These are phyloP conservation scores for Botrytis tulipae DNA, from an alignment of 2,329 filamentous ascomycete genomes.

Conservation along the genomic window DNA sequence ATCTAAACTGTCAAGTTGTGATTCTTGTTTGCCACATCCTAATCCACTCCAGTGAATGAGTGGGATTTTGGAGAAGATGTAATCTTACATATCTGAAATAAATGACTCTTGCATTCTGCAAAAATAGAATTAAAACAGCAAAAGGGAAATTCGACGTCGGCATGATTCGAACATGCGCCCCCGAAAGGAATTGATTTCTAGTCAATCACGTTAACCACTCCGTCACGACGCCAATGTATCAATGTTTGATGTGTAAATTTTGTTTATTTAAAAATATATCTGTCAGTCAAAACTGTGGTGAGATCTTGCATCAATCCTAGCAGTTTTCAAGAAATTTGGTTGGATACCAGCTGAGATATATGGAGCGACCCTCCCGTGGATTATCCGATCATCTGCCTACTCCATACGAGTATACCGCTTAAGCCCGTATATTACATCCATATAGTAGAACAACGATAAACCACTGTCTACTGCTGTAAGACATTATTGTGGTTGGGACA, in stretches of 20 bases:
- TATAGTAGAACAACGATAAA: background rate
- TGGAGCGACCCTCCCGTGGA: background rate
- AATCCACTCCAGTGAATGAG: background rate
- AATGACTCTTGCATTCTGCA: background rate
- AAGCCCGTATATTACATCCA: background rate
- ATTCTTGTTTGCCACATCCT: background rate
- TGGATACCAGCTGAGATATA: slow-evolving; percentile 6
- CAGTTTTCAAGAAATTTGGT: background rate
- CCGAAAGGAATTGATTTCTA: slow-evolving; percentile 11
- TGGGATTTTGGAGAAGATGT: background rate
- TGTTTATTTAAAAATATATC: accelerated
- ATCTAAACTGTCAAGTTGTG: background rate
- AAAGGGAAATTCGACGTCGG: background rate
- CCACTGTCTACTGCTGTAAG: background rate
- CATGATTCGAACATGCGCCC: slow-evolving; percentile 8
- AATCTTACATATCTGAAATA: background rate
- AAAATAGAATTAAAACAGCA: background rate
- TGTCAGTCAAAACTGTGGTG: accelerated
- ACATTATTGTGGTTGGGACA: background rate
- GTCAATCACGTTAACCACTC: slow-evolving; percentile 11
- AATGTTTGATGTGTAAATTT: accelerated
- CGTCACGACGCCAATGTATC: background rate
- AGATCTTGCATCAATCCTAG: background rate
- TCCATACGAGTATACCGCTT: background rate
- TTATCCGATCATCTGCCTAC: background rate